A percentile compares a stretch with the other conserved stretches of the same genome.
Evolutionary conservation across 225 moss, liverwort and hornwort species (phyloP).

Genomic region (Anthoceros angustus): DNA sequence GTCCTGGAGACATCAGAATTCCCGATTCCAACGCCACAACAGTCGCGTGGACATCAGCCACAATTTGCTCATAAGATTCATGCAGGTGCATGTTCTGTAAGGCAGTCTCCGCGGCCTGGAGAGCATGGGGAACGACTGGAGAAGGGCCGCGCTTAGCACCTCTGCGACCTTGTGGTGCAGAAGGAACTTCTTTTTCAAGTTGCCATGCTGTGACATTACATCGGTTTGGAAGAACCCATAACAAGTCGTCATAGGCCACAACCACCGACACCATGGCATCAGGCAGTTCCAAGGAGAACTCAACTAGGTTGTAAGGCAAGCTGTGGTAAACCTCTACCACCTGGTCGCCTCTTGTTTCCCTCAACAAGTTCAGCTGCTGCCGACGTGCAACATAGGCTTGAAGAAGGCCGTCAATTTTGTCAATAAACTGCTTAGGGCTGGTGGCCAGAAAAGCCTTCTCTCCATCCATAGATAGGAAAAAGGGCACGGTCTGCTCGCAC

Average conservation of each 20-base stretch:
- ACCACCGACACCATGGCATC: not conserved
- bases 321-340: not conserved
- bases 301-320: not conserved
- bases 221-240: not conserved
- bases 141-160: not conserved
- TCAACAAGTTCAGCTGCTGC: constrained; percentile 36
- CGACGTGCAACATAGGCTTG: constrained; percentile 75
- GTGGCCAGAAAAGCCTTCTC: constrained; percentile 51
- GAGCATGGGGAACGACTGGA: not conserved
- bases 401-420: constrained; percentile 46
- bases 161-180: not conserved
- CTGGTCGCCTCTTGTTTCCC: not conserved
- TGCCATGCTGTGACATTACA: not conserved
- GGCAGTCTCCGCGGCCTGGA: not conserved
- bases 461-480: constrained; percentile 62
- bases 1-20: not conserved
- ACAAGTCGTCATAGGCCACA: not conserved
- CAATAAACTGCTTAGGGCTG: constrained; percentile 57
- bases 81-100: not conserved
- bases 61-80: not conserved
- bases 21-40: not conserved
- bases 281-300: not conserved
- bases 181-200: not conserved
- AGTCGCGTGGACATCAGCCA: not conserved
- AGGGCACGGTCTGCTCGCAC: constrained; percentile 56